Conservation (phyloP, 345 rosid genomes). For the Euphorbia pulcherrima region DNA sequence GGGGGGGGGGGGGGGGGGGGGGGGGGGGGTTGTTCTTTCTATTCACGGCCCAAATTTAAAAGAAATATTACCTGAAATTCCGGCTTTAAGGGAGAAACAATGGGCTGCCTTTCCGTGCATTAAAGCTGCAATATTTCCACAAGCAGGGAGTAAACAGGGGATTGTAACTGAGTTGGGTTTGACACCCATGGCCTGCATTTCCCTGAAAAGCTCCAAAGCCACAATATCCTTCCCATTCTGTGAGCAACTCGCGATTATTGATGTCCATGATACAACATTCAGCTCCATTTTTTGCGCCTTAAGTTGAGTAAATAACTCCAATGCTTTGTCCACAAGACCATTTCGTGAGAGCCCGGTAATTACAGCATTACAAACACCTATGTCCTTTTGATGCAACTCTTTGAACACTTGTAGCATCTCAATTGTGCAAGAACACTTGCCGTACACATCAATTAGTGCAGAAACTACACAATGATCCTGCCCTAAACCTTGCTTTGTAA, state of each 20-base stretch:
- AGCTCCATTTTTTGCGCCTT: slow-evolving; percentile 36
- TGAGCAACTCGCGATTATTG: slow-evolving; percentile 54
- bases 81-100: slow-evolving; percentile 45
- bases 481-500: slow-evolving; percentile 38
- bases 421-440: slow-evolving; percentile 41
- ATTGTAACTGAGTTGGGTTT: slow-evolving; percentile 60
- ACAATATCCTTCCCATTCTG: slow-evolving; percentile 63
- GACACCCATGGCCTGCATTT: slow-evolving; percentile 56
- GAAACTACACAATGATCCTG: slow-evolving; percentile 40
- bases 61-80: slow-evolving; percentile 42
- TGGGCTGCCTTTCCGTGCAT: slow-evolving; percentile 58
- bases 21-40: too few relatives aligned
- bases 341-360: slow-evolving; percentile 54
- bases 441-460: slow-evolving; percentile 55
- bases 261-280: slow-evolving; percentile 67
- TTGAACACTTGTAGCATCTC: slow-evolving; percentile 40
- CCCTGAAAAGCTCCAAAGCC: slow-evolving; percentile 53
- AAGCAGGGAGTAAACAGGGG: slow-evolving; percentile 63
- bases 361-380: slow-evolving; percentile 54
- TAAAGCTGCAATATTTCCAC: slow-evolving; percentile 64
- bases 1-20: too few relatives aligned
- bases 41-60: too few relatives aligned
- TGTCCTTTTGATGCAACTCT: slow-evolving; percentile 35
- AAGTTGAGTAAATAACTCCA: slow-evolving; percentile 41
- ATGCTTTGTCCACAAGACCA: slow-evolving; percentile 48